These are phyloP conservation scores for Aspergillus cristatus DNA, from an alignment of 495 filamentous ascomycete species.

Conservation along the genomic window DNA sequence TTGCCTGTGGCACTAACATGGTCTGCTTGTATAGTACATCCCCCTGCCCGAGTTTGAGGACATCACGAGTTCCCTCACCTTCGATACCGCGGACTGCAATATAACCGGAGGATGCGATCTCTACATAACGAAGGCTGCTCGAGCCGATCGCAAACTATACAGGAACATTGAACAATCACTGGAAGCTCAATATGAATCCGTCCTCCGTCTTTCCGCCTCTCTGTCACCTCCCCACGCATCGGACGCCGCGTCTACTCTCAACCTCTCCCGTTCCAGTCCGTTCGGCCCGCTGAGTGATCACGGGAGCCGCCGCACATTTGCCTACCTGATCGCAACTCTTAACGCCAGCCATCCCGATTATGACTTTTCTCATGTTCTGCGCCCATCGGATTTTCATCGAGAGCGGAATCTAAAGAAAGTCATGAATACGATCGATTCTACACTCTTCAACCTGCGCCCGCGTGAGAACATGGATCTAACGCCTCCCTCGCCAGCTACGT, in stretches of 20 bases:
- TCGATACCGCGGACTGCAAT: slow-evolving; percentile 83
- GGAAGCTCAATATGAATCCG: slow-evolving; percentile 78
- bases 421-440: slow-evolving; percentile 78
- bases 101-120: slow-evolving; percentile 88
- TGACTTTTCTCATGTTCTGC: slow-evolving; percentile 85
- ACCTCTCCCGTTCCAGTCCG: slow-evolving; percentile 74
- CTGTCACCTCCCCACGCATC: slow-evolving; percentile 65
- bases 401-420: slow-evolving; percentile 65
- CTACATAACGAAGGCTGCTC: slow-evolving; percentile 93
- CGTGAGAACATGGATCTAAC: slow-evolving; percentile 38
- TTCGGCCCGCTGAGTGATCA: slow-evolving; percentile 84
- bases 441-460: slow-evolving; percentile 73
- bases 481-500: slow-evolving; percentile 34
- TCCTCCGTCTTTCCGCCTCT: slow-evolving; percentile 70
- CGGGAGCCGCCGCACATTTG: slow-evolving; percentile 82
- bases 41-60: slow-evolving; percentile 82
- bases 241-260: slow-evolving; percentile 47
- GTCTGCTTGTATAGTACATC: slow-evolving; percentile 57
- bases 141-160: slow-evolving; percentile 92
- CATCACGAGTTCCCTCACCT: slow-evolving; percentile 83
- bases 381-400: slow-evolving; percentile 77
- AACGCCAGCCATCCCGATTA: slow-evolving; percentile 97
- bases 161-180: slow-evolving; percentile 85
- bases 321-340: slow-evolving; percentile 93
- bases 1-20: neutral